Base-by-base conservation (phyloP, 2,329 filamentous ascomycete genomes). In the Fusarium foetens region DNA sequence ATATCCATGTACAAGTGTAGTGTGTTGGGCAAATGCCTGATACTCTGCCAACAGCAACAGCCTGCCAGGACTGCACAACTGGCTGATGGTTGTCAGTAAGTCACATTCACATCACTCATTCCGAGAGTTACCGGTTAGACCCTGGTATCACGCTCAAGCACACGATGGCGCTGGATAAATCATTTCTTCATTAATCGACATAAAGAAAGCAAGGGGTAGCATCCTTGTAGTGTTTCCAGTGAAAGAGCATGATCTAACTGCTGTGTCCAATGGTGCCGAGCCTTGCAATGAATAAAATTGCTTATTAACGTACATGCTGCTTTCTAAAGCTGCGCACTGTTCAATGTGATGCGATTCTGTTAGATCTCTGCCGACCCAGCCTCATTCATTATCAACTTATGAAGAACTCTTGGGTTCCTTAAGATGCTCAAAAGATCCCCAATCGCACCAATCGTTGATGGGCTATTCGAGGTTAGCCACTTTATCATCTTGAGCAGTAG, bases 371-470 rank as follows among this genome's bases (percentile, higher is more conserved):
- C 27, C 25, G n/a, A 23, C 21, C 36, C 36, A 43, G 27, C 13
- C 25, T 52, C 23, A 36, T 19, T 27, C 23, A 27, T 39, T 11
- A 25, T 16, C 25, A 39, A 45, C 33, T 38, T 29, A 38, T 48
- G n/a, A 45, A 33, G 49, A 63, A 39, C 16, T 27, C 27, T 29
- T 42, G n/a, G 46, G 35, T 35, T 53, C 13, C 43, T 52, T 54
- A 23, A 58, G 62, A 51, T 76, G 58, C 64, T 80, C 67, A 48
- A 82, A 79, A 12, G 75, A 82, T 67, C 84, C 85, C 53, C 84
- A 83, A 41, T 91, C 87, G 76, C 91, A 93, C 91, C 91, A 93
- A 75, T 90, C 85, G 71, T 87, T 92, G 60, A 93, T 85, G 65
- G 89, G 87, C 89, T 91, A 59, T 42, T 38, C 25, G 13, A 14